Conservation (phyloP, 345 rosid genomes). For the Salix brachista region DNA sequence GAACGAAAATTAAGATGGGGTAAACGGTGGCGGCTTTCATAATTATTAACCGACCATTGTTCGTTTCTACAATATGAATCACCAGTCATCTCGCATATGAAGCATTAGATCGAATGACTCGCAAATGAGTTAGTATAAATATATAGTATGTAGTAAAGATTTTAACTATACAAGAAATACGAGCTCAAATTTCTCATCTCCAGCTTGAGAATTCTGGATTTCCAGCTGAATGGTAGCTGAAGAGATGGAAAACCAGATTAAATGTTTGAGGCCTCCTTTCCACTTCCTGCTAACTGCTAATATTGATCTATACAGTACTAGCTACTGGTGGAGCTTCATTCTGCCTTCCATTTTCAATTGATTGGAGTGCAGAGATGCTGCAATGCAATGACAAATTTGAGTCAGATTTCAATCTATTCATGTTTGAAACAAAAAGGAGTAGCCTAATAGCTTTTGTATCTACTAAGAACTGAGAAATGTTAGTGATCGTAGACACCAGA, state of each 20-base stretch:
- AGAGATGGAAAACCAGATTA: conserved; percentile 32
- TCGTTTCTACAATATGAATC: conserved; percentile 36
- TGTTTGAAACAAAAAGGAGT: background rate
- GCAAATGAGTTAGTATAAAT: conserved; percentile 22
- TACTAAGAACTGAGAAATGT: background rate
- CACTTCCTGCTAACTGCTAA: conserved; percentile 34
- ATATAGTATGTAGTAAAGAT: background rate
- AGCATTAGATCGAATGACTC: conserved; percentile 29
- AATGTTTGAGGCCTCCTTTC: conserved; percentile 28
- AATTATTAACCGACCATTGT: conserved; percentile 16
- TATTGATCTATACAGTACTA: conserved; percentile 36
- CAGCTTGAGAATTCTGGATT: conserved; percentile 23
- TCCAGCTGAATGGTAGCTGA: conserved; percentile 18
- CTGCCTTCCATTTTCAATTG: conserved; percentile 42
- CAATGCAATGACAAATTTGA: background rate
- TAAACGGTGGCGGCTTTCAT: conserved; percentile 9
- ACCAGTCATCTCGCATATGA: conserved; percentile 19
- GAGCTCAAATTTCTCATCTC: conserved; percentile 19
- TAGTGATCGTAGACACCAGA: background rate
- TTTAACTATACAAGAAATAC: conserved; percentile 14
- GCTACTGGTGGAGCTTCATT: conserved; percentile 23
- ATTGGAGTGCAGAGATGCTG: conserved; percentile 55
- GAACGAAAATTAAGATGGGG: background rate
- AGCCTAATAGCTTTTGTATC: background rate
- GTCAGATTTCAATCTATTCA: background rate